These are phyloP conservation scores for Zygoascus meyerae DNA, from an alignment of 1,139 yeast species.

Conservation along the genomic window DNA sequence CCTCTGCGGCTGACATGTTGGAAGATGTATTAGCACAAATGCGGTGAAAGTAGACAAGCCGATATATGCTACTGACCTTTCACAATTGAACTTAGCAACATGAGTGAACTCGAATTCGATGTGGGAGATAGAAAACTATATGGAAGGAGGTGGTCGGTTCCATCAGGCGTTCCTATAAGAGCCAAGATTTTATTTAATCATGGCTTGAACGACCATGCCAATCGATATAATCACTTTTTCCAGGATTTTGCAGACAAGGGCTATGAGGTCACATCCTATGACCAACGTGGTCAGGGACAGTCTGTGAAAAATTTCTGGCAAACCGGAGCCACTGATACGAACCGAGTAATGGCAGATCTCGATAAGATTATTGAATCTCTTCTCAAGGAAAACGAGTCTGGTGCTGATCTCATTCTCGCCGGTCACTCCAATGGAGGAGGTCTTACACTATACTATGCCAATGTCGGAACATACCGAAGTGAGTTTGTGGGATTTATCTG, in stretches of 20 bases:
- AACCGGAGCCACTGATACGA: conserved; percentile 64
- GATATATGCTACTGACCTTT: neutral
- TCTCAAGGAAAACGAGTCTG: conserved; percentile 8
- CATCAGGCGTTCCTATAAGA: conserved; percentile 30
- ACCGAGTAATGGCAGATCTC: conserved; percentile 58
- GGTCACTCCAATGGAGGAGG: conserved; percentile 98
- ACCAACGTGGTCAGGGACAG: conserved; percentile 85
- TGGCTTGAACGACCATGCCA: conserved; percentile 67
- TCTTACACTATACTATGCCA: conserved; percentile 64
- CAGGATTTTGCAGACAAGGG: conserved; percentile 57
- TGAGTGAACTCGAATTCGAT: conserved; percentile 7
- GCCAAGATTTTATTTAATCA: conserved; percentile 56
- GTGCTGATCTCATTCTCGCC: conserved; percentile 39
- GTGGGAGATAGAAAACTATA: conserved; percentile 8
- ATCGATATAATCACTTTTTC: conserved; percentile 48
- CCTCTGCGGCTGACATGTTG: too few relatives aligned
- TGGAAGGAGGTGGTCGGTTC: conserved; percentile 4
- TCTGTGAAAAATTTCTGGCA: conserved; percentile 49
- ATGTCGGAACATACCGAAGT: conserved; percentile 54
- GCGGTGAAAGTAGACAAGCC: neutral
- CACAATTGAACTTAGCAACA: neutral
- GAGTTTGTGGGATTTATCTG: conserved; percentile 52
- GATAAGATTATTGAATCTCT: conserved; percentile 49
- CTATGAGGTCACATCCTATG: conserved; percentile 69
- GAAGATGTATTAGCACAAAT: too few relatives aligned